A percentile compares a stretch with the other conserved stretches of the same genome.
Evolutionary conservation across 306 rosid genomes (phyloP).

Genomic region (Cicer yamashitae): DNA sequence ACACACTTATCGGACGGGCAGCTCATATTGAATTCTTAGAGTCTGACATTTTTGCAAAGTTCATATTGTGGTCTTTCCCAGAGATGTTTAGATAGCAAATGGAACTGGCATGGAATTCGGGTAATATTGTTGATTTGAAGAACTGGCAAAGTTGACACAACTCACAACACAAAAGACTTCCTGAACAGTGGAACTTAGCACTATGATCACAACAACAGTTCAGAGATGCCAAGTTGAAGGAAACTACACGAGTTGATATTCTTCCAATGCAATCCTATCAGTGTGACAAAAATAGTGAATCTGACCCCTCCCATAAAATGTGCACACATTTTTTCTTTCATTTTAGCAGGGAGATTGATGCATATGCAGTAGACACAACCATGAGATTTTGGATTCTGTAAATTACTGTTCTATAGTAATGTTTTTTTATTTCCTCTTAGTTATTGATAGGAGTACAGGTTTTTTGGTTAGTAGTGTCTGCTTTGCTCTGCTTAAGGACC

Average conservation of each 20-base stretch:
- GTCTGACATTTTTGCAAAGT: slow-evolving; percentile 81
- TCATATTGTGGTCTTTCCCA: slow-evolving; percentile 96
- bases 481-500: slow-evolving; percentile 34
- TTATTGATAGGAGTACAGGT: slow-evolving; percentile 35
- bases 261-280: not conserved
- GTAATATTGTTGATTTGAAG: not conserved
- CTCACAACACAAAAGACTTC: slow-evolving; percentile 25
- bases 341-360: not conserved
- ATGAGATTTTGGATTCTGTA: slow-evolving; percentile 40
- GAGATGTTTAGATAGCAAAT: slow-evolving; percentile 70
- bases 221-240: slow-evolving; percentile 28
- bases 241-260: slow-evolving; percentile 33
- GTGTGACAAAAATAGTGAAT: not conserved
- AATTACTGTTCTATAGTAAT: slow-evolving; percentile 6
- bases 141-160: slow-evolving; percentile 10
- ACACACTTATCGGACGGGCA: slow-evolving; percentile 84
- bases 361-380: slow-evolving; percentile 9
- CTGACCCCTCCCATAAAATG: not conserved
- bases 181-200: slow-evolving; percentile 28
- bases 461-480: slow-evolving; percentile 15
- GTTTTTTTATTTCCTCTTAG: not conserved
- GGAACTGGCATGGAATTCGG: slow-evolving; percentile 3
- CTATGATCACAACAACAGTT: slow-evolving; percentile 18
- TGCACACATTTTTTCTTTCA: not conserved
- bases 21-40: slow-evolving; percentile 95